Evolutionary conservation across 768 basidiomycete species (phyloP).

Genomic region (Lentinula detonsa): DNA sequence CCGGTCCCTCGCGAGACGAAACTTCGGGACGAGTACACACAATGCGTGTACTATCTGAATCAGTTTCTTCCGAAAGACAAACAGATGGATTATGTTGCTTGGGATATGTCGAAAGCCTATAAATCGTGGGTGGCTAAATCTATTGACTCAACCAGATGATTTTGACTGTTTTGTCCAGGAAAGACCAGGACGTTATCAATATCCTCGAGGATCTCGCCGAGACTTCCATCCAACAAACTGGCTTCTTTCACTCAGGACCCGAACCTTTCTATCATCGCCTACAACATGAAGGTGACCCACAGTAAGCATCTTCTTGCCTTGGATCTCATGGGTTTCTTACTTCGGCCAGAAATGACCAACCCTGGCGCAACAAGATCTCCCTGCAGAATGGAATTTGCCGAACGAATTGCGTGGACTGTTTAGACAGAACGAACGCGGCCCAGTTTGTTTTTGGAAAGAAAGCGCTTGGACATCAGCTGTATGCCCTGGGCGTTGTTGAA

Average conservation of each 20-base stretch:
- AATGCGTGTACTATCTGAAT: conserved; percentile 90
- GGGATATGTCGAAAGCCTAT: conserved; percentile 95
- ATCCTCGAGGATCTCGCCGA: conserved; percentile 94
- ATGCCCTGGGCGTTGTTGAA: conserved; percentile 86
- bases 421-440: conserved; percentile 94
- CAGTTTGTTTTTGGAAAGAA: conserved; percentile 97
- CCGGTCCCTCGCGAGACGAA: conserved; percentile 84
- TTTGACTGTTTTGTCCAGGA: conserved; percentile 37
- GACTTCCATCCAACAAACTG: conserved; percentile 84
- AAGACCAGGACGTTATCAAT: conserved; percentile 92
- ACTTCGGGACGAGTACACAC: conserved; percentile 82
- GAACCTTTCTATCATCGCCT: conserved; percentile 75
- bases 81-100: conserved; percentile 88
- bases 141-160: background rate
- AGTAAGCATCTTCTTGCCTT: conserved; percentile 15
- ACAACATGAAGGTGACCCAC: conserved; percentile 35
- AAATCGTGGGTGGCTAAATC: conserved; percentile 59
- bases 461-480: conserved; percentile 90
- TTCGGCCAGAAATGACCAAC: conserved; percentile 20
- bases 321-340: background rate
- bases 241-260: conserved; percentile 92
- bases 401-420: conserved; percentile 95
- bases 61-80: conserved; percentile 86
- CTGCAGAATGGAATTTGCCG: conserved; percentile 91
- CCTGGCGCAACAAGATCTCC: conserved; percentile 63